Percentiles rank a stretch among this genome's conserved stretches.
These are phyloP conservation scores for Physocladia obscura DNA, from an alignment of 192 early-diverging fungal species.

Conservation along the genomic window DNA sequence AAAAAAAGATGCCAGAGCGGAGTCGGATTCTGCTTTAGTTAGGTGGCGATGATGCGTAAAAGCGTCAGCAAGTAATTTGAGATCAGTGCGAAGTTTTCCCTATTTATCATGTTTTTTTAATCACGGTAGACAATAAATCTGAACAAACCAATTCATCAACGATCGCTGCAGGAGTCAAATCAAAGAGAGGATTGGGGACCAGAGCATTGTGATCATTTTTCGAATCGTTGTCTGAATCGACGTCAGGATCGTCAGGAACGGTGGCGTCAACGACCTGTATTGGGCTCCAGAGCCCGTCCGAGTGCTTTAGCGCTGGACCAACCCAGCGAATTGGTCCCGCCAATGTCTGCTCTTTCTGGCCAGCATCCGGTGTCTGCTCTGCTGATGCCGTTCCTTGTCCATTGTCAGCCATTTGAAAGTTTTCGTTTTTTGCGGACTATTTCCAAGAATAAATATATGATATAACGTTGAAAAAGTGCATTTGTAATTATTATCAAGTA, in stretches of 20 bases:
- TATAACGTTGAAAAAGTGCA: no score
- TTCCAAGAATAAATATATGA: no score
- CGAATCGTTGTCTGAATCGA: not conserved
- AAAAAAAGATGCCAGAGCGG: not conserved
- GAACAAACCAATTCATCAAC: conserved; percentile 2
- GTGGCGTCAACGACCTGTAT: not conserved
- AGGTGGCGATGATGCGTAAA: not conserved
- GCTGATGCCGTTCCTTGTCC: no score
- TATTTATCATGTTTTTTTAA: not conserved
- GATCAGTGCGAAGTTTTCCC: conserved; percentile 2
- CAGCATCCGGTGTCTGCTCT: no score
- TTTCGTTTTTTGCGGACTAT: no score
- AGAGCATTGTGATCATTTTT: not conserved
- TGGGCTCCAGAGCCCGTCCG: not conserved
- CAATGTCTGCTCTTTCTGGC: no score
- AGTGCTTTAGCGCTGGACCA: not conserved
- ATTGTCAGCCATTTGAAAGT: no score
- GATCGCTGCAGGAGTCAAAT: not conserved
- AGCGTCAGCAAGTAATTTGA: conserved; percentile 1
- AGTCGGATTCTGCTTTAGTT: not conserved
- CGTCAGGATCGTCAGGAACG: not conserved
- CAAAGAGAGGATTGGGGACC: not conserved
- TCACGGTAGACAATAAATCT: not conserved
- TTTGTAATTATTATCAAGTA: no score
- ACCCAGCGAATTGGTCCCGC: no score